Base-by-base conservation (phyloP, 2,329 filamentous ascomycete genomes). In the Fusarium chaquense region DNA sequence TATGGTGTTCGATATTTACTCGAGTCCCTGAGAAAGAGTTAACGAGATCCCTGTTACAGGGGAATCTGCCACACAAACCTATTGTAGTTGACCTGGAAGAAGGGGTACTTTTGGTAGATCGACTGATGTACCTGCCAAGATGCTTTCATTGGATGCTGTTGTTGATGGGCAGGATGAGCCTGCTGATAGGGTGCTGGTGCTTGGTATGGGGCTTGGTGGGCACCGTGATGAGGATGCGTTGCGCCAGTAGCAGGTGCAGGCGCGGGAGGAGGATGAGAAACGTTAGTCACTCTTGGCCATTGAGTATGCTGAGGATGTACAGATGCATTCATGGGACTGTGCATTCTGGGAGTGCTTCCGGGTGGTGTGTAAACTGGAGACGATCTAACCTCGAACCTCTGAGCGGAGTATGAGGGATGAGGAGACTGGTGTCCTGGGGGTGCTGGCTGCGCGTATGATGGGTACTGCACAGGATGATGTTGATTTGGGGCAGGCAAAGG, bases 1-100 rank as follows among this genome's bases (percentile, higher is more conserved):
- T 90, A 90, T 2, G 88, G 88, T 6, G 86, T 89, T 51, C 86
- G 83, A 62, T 90, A 90, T 56, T 84, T 84, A 10, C 83, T 81
- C 8, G 85, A 80, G 62, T 87, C 85, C 78, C 85, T 87, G 64
- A 6, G n/a, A 32, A 28, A 15, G 47, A 11, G 50, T 77, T 66
- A 79, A 64, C 43, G 64, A 44, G 13, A 11, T 35, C 6, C 44
- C 15, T 24, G 7, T 51, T 6, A 5, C 10, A 6, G 9, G 32
- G 18, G 15, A n/a, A 44, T 20, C 28, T 22, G 32, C 26, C 32
- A 22, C 2, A 72, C 80, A 61, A 81, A 87, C 83, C 85, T 84
- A 67, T 89, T 89, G 68, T 89, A 84, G 64, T 90, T 81, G 28
- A 87, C 83, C 67, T 89, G 86, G 75, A 89, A 87, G 74, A 88